These are phyloP conservation scores for Casuarina glauca DNA, from an alignment of 306 rosid genomes.

Conservation along the genomic window DNA sequence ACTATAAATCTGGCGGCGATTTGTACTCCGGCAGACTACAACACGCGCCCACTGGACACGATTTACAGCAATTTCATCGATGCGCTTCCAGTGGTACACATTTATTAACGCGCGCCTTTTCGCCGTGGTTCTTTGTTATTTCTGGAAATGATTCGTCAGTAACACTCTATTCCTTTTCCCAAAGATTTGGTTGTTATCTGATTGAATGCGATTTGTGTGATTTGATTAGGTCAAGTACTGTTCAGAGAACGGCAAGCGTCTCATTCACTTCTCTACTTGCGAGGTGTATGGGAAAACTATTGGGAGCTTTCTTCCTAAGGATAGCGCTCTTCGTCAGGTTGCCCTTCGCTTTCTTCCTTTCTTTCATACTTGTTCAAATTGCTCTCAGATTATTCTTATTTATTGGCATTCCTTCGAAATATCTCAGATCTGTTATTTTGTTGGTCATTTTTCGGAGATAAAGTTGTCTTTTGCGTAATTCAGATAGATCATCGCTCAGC, in stretches of 20 bases:
- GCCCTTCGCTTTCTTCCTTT: conserved; percentile 30
- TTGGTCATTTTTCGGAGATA: conserved; percentile 5
- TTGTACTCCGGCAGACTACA: conserved; percentile 94
- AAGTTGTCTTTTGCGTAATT: neutral
- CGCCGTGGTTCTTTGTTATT: neutral
- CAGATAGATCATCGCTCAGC: neutral
- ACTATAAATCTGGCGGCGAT: conserved; percentile 94
- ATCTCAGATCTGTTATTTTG: conserved; percentile 21
- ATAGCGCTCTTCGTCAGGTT: conserved; percentile 89
- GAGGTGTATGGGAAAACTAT: conserved; percentile 96
- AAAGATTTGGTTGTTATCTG: conserved; percentile 18
- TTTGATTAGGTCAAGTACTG: conserved; percentile 79
- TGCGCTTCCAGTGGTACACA: conserved; percentile 84
- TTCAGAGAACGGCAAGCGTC: conserved; percentile 81
- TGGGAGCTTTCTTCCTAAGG: conserved; percentile 90
- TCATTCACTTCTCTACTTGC: conserved; percentile 92
- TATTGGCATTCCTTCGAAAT: neutral
- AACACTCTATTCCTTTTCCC: neutral
- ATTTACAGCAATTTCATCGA: conserved; percentile 94
- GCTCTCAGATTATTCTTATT: neutral
- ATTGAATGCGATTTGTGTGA: conserved; percentile 35
- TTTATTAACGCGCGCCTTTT: neutral
- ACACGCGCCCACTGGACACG: conserved; percentile 89
- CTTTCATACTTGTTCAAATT: neutral
- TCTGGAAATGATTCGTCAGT: neutral